Base-by-base conservation (phyloP, 2,329 filamentous ascomycete genomes). In the Myriosclerotinia scirpicola region DNA sequence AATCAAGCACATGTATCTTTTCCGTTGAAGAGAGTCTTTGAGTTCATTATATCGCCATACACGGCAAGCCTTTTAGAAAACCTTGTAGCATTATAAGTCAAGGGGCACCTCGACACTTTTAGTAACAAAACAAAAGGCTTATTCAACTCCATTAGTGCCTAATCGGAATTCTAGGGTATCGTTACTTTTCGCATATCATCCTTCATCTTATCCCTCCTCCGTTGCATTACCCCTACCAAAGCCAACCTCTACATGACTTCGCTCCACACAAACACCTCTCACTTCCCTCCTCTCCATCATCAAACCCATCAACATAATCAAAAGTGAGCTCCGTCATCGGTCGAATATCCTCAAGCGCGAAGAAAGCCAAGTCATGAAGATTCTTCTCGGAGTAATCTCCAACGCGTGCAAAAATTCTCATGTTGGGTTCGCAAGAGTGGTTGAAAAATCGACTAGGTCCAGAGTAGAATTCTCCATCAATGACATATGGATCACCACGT, bases 391-490 rank as follows among this genome's bases (percentile, higher is more conserved):
- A 85, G 68, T 91, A 88, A 73, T 93, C 91, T 61, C 90, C 90
- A 1, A 91, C 89, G 0, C 92, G 86, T 0, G 90, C 90, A 77
- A 93, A 94, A 68, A 93, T 91, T 17, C 89, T 83, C 74, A 92
- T 83, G 73, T 93, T 94, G 0, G 91, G 91, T 5, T 91, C 85
- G 75, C 91, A 94, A 2, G 86, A 90, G 76, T 95, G 91, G 73
- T 95, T 95, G 76, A 94, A 90, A 77, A 94, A 95, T 3, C 91
- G 85, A 0, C 90, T 91, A 0, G 90, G 90, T 0, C 90, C 90
- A 0, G 91, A 90, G 81, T 89, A 87, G 76, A 90, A 90, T 75
- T 93, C 88, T 14, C 92, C 92, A 66, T 88, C 87, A 0, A 88
- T 83, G 70, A 88, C 86, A 5, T 90, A 78, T 20, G 86, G 82